Percentiles rank a stretch among this genome's conserved stretches.
Evolutionary conservation across 306 rosid genomes (phyloP).

Genomic region (Sphenostylis stenocarpa): DNA sequence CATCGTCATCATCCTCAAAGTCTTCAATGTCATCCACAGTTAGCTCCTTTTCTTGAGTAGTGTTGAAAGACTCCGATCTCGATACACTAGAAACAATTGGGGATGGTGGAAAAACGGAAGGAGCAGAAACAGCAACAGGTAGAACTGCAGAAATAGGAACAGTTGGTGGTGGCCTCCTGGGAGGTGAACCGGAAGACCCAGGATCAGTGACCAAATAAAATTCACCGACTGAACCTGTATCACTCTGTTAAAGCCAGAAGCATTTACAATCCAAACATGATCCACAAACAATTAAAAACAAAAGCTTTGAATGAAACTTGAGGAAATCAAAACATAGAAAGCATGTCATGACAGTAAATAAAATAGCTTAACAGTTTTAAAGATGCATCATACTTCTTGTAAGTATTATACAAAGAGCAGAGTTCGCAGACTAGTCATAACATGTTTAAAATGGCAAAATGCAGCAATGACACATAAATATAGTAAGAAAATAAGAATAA

Average conservation of each 20-base stretch:
- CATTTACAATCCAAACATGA: constrained; percentile 39
- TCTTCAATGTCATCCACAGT: constrained; percentile 96
- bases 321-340: not conserved
- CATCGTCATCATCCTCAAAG: constrained; percentile 70
- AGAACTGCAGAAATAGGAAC: constrained; percentile 52
- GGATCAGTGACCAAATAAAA: constrained; percentile 83
- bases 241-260: constrained; percentile 64
- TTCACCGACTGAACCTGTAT: constrained; percentile 78
- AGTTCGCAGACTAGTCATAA: not conserved
- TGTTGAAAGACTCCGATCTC: constrained; percentile 80
- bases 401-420: constrained; percentile 16
- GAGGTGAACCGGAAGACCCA: constrained; percentile 88
- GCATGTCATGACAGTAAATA: constrained; percentile 13
- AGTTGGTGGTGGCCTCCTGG: constrained; percentile 87
- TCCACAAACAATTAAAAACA: constrained; percentile 25
- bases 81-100: constrained; percentile 57
- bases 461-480: constrained; percentile 3
- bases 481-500: not conserved
- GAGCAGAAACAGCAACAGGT: constrained; percentile 47
- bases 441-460: not conserved
- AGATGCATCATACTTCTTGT: constrained; percentile 18
- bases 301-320: constrained; percentile 4
- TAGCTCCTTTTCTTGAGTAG: constrained; percentile 71
- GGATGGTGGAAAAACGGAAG: constrained; percentile 51
- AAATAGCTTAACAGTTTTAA: constrained; percentile 26